Percentiles rank a stretch among this genome's conserved stretches.
Conservation (phyloP, 768 basidiomycete species). For the Termitomyces sp. region DNA sequence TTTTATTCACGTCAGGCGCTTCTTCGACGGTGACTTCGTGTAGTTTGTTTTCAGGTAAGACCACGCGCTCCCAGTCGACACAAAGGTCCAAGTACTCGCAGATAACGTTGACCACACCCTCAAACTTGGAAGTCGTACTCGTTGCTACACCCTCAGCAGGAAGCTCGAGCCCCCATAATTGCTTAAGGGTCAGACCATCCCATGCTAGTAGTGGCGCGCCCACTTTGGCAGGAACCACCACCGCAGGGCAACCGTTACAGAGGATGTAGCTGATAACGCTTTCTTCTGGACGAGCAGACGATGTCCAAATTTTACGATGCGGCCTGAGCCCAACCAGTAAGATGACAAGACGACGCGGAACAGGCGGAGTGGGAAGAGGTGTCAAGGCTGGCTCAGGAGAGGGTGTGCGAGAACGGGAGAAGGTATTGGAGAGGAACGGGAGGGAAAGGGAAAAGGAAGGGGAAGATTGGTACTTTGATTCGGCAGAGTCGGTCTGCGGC, state of each 20-base stretch:
- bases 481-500: conserved; percentile 15
- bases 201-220: conserved; percentile 64
- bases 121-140: conserved; percentile 32
- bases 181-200: conserved; percentile 56
- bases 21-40: conserved; percentile 18
- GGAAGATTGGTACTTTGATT: conserved; percentile 10
- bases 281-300: conserved; percentile 54
- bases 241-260: conserved; percentile 56
- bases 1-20: no score
- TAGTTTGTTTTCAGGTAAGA: conserved; percentile 18
- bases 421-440: conserved; percentile 35
- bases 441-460: conserved; percentile 22
- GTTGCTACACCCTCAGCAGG: conserved; percentile 28
- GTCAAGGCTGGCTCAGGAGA: no score
- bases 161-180: conserved; percentile 49
- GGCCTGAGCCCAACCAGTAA: conserved; percentile 57
- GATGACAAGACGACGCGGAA: conserved; percentile 54
- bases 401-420: conserved; percentile 47
- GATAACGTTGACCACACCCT: conserved; percentile 51
- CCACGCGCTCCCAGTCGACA: conserved; percentile 56
- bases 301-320: conserved; percentile 56
- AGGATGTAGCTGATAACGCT: conserved; percentile 62
- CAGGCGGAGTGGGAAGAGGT: conserved; percentile 34
- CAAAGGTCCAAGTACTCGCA: conserved; percentile 60
- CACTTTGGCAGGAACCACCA: conserved; percentile 55